Base-by-base conservation (phyloP, 371 early-diverging fungal species). In the Haplosporangium sp. region DNA sequence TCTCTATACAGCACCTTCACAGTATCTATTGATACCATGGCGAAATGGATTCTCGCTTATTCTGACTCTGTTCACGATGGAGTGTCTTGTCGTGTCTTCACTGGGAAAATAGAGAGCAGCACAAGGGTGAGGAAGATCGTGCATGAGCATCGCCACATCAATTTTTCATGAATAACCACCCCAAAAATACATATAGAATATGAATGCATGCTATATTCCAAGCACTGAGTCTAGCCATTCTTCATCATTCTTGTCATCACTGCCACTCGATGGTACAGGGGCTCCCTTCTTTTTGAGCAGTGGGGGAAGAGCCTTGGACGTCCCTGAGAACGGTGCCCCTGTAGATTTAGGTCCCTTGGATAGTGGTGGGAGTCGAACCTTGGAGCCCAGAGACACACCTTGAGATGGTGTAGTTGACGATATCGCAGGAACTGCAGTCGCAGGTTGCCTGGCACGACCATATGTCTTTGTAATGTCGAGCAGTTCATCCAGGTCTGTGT, bases 191-290 rank as follows among this genome's bases (percentile, higher is more conserved):
- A 29, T n/a, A n/a, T n/a, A n/a, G n/a, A 29, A 29, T 29, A 4
- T 29, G 29, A 29, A 29, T 13, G 16, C 20, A 54, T 0, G 0
- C 37, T 68, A 74, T 10, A 69, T 61, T 36, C 77, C 77, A 29
- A 77, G 64, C 1, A 77, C 72, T 29, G 77, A 77, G 43, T 77
- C 77, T 13, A 77, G 43, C 77, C 77, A 77, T 18, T 67, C 77
- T 23, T 71, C 71, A 37, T 77, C 70, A 48, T 69, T 64, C 43
- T 64, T 70, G 50, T 55, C 67, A 8, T 40, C 59, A 37, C 62
- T 66, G 46, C 59, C 67, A 8, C 45, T 36, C 14, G 61, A 20
- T 16, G 52, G 56, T n/a, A 48, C n/a, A 14, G 71, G 52, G 0
- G 60, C 55, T 8, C 55, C 54, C 23, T 64, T 77, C 53, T 63